phyloP scores from a whole-genome alignment of 1,284 basidiomycete species.

The Marasmius sp. region DNA sequence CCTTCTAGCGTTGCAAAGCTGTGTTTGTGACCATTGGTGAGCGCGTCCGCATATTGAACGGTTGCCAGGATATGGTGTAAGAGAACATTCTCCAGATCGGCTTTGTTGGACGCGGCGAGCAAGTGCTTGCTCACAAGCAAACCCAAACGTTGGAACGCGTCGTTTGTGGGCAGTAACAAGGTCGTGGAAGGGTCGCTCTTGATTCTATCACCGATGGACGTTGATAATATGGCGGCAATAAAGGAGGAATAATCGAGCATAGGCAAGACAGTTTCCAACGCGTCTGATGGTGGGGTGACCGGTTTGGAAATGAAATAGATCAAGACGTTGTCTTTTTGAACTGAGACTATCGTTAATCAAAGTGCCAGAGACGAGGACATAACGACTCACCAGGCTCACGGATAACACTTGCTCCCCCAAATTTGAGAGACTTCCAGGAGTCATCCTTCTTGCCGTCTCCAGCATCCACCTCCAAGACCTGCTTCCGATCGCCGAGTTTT shows the following conservation, averaged over 20 bases:
- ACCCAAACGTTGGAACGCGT: constrained; percentile 86
- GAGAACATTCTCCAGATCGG: constrained; percentile 81
- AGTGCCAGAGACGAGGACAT: neutral
- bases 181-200: constrained; percentile 73
- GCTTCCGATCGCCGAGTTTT: constrained; percentile 65
- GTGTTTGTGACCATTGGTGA: constrained; percentile 63
- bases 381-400: constrained; percentile 66
- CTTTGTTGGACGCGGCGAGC: constrained; percentile 70
- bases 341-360: constrained; percentile 33
- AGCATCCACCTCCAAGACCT: constrained; percentile 77
- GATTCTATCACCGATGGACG: constrained; percentile 72
- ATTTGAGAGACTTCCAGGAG: constrained; percentile 64
- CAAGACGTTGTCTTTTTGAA: constrained; percentile 74
- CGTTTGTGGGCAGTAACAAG: constrained; percentile 86
- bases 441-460: constrained; percentile 44
- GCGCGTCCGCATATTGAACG: constrained; percentile 71
- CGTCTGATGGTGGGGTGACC: constrained; percentile 79
- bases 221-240: constrained; percentile 86
- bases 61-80: constrained; percentile 82
- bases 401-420: constrained; percentile 83
- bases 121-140: constrained; percentile 85
- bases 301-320: constrained; percentile 91
- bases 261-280: constrained; percentile 82
- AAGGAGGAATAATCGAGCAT: constrained; percentile 85
- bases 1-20: constrained; percentile 76